Conservation (phyloP, 371 early-diverging fungal genomes). For the Mucor circinelloides region DNA sequence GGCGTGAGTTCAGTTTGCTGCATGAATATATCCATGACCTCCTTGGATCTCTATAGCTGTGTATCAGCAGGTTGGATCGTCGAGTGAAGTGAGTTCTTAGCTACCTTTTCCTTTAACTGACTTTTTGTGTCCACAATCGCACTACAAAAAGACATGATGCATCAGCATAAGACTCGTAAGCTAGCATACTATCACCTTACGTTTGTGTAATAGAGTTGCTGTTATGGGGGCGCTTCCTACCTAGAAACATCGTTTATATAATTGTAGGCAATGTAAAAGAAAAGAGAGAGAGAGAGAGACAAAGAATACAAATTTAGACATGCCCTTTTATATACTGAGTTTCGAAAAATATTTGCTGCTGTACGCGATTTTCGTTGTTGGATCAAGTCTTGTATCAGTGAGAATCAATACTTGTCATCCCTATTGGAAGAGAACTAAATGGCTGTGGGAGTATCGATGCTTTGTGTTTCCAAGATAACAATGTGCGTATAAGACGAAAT, state of each 20-base stretch:
- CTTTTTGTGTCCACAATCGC: constrained; percentile 4
- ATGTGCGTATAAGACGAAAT: too few species aligned
- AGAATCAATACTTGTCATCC: too few species aligned
- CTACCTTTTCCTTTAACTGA: constrained; percentile 5
- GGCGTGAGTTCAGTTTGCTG: constrained; percentile 9
- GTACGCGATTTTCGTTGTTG: too few species aligned
- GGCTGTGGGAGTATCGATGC: too few species aligned
- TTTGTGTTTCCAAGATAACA: too few species aligned
- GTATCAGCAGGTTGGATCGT: neutral
- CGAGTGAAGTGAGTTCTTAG: too few species aligned
- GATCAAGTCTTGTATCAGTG: too few species aligned
- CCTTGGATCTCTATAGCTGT: constrained; percentile 2
- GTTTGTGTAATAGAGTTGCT: neutral
- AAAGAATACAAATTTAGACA: neutral
- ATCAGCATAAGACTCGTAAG: neutral
- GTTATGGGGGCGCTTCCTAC: constrained; percentile 7
- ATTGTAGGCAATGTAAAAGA: neutral
- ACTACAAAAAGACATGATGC: neutral
- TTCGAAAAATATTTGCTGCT: too few species aligned
- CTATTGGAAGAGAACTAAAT: too few species aligned
- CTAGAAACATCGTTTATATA: constrained; percentile 2
- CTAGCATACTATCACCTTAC: neutral
- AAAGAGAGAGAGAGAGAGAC: neutral
- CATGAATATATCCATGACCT: constrained; percentile 16
- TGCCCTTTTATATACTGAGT: neutral